These are phyloP conservation scores for Balamuthia mandrillaris DNA, from an alignment of 208 protist species.

Conservation along the genomic window DNA sequence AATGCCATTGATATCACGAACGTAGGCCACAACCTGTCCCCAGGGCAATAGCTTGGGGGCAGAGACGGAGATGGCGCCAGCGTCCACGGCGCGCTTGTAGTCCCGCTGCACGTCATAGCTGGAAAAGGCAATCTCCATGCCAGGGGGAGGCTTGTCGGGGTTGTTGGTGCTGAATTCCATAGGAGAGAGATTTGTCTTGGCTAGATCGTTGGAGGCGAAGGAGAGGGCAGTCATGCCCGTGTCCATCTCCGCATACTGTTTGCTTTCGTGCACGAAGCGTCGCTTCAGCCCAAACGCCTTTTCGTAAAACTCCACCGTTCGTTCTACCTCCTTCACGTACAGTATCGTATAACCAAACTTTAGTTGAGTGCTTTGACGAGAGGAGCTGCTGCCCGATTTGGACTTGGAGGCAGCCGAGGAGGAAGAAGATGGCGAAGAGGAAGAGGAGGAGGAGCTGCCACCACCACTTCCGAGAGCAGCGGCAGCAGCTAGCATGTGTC, in stretches of 20 bases:
- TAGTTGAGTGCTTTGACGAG: too few relatives aligned
- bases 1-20: neutral
- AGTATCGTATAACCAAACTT: neutral
- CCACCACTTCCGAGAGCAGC: too few relatives aligned
- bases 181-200: neutral
- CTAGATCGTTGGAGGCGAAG: neutral
- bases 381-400: too few relatives aligned
- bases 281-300: neutral
- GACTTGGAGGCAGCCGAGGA: too few relatives aligned
- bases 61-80: neutral
- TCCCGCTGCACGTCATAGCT: neutral
- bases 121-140: neutral
- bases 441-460: too few relatives aligned
- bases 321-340: neutral
- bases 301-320: neutral
- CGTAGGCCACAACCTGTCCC: neutral
- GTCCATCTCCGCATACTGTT: conserved; percentile 3
- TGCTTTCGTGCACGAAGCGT: neutral
- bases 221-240: neutral
- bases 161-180: neutral
- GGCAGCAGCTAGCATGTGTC: too few relatives aligned
- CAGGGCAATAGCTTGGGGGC: neutral
- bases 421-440: too few relatives aligned
- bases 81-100: neutral
- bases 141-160: neutral